phyloP scores from a whole-genome alignment of 148 eudicot genomes.

The Camellia japonica region DNA sequence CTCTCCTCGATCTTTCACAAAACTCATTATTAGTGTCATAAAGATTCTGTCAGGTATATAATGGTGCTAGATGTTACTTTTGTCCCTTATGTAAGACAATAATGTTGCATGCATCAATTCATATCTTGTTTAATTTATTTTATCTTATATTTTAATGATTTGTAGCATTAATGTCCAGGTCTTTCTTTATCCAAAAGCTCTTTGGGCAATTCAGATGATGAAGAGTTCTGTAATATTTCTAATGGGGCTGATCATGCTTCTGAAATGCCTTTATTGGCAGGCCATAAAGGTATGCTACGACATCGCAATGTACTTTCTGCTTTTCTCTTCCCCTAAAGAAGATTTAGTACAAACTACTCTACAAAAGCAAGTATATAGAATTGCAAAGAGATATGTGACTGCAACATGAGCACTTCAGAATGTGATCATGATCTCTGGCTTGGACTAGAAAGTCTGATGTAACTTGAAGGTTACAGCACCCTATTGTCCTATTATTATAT shows the following conservation, averaged over 20 bases:
- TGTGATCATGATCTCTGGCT: not conserved
- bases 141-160: not conserved
- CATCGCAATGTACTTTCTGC: not conserved
- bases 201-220: conserved; percentile 39
- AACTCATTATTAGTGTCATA: conserved; percentile 64
- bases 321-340: not conserved
- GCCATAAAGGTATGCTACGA: conserved; percentile 37
- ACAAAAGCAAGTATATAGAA: not conserved
- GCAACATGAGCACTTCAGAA: not conserved
- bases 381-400: not conserved
- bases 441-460: not conserved
- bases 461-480: not conserved
- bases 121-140: not conserved
- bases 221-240: conserved; percentile 29
- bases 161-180: conserved; percentile 40
- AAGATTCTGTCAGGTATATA: conserved; percentile 83
- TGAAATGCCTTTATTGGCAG: conserved; percentile 25
- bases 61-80: not conserved
- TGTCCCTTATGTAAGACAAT: not conserved
- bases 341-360: not conserved
- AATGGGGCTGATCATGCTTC: conserved; percentile 27
- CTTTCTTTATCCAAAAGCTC: conserved; percentile 50
- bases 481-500: not conserved
- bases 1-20: conserved; percentile 58
- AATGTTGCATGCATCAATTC: not conserved